These are phyloP conservation scores for Plenodomus biglobosus DNA, from an alignment of 2,329 filamentous ascomycete genomes.

Conservation along the genomic window DNA sequence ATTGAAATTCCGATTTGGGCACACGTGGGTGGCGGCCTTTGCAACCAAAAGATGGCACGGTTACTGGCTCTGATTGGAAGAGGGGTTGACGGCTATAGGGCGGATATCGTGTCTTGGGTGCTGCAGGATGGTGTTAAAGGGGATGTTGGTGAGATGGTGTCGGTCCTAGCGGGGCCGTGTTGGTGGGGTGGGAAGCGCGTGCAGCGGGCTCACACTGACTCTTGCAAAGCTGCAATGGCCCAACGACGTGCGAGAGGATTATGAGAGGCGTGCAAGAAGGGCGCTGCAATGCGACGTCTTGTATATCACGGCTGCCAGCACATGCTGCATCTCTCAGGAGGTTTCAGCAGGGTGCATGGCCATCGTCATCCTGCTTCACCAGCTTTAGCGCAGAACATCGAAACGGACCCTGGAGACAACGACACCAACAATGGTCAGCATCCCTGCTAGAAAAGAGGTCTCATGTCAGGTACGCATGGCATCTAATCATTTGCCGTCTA, in stretches of 20 bases:
- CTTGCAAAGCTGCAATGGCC: slow-evolving; percentile 13
- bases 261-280: neutral
- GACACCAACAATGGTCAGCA: neutral
- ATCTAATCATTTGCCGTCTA: neutral
- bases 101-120: slow-evolving; percentile 22
- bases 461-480: neutral
- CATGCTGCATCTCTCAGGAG: slow-evolving; percentile 20
- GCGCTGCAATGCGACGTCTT: neutral
- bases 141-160: slow-evolving; percentile 16
- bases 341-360: slow-evolving; percentile 20
- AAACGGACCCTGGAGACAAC: slow-evolving; percentile 4
- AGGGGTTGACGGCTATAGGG: slow-evolving; percentile 9
- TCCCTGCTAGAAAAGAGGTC: neutral
- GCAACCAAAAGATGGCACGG: slow-evolving; percentile 5
- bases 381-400: slow-evolving; percentile 17
- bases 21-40: slow-evolving; percentile 16
- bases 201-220: slow-evolving; percentile 22
- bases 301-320: slow-evolving; percentile 1
- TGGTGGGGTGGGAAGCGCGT: slow-evolving; percentile 20
- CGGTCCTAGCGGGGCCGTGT: slow-evolving; percentile 28
- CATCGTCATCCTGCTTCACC: slow-evolving; percentile 25
- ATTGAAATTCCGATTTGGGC: slow-evolving; percentile 42
- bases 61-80: slow-evolving; percentile 27
- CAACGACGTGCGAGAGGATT: neutral
- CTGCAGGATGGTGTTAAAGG: neutral